phyloP scores from a whole-genome alignment of 345 rosid species.

The Raphanus raphanistrum region DNA sequence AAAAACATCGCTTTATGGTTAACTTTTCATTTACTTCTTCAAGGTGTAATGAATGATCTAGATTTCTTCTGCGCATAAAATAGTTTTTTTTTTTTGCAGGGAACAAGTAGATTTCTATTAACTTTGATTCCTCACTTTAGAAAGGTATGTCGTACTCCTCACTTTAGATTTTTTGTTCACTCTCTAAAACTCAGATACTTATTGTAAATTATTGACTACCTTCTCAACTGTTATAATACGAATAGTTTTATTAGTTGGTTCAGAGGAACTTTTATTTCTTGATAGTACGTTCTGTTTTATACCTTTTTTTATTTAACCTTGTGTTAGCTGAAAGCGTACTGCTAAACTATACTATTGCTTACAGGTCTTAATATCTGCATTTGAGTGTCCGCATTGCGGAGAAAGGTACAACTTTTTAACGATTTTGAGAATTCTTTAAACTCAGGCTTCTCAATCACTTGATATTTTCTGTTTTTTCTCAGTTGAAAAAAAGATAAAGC shows the following conservation, averaged over 20 bases:
- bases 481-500: background rate
- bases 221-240: background rate
- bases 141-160: background rate
- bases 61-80: background rate
- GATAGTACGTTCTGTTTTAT: background rate
- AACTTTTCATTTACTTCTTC: background rate
- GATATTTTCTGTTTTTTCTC: background rate
- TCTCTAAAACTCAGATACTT: background rate
- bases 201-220: background rate
- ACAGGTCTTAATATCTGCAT: conserved; percentile 86
- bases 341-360: conserved; percentile 3
- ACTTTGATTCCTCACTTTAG: background rate
- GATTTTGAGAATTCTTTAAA: too few species aligned
- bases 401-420: conserved; percentile 58
- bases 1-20: background rate
- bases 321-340: background rate
- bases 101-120: background rate
- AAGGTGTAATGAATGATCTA: background rate
- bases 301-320: background rate
- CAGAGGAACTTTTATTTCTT: background rate
- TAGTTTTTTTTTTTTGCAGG: background rate
- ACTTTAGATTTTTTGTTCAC: background rate
- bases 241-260: background rate
- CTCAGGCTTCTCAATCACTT: background rate
- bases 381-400: conserved; percentile 85